These are phyloP conservation scores for Ambrosia artemisiifolia DNA, from an alignment of 129 eudicot genomes.

Conservation along the genomic window DNA sequence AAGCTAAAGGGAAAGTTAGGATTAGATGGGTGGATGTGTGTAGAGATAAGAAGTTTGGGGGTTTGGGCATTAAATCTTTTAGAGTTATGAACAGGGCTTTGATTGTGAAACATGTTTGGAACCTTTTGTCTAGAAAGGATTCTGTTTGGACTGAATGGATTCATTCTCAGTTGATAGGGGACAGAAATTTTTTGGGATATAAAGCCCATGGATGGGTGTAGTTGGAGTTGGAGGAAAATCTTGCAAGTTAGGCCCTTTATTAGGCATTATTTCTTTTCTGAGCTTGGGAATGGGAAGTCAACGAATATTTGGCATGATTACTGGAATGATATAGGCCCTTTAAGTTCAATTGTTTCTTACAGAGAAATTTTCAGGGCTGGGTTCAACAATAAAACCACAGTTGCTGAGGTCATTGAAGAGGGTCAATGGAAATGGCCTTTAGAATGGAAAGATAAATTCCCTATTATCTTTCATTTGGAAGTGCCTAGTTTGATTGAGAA, in stretches of 20 bases:
- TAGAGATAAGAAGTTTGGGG: not conserved
- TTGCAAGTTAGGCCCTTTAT: not conserved
- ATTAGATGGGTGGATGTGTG: too few species aligned
- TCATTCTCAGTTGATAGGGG: not conserved
- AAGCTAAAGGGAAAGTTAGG: not conserved
- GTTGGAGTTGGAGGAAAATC: not conserved
- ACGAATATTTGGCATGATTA: not conserved
- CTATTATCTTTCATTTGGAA: too few species aligned
- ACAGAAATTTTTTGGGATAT: not conserved
- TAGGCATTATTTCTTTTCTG: not conserved
- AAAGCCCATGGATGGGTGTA: not conserved
- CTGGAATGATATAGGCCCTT: not conserved
- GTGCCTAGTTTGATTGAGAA: too few species aligned
- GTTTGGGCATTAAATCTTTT: not conserved
- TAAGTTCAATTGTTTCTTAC: too few species aligned
- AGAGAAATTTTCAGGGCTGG: too few species aligned
- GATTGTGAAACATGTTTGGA: not conserved
- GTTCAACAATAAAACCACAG: not conserved
- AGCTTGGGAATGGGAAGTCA: not conserved
- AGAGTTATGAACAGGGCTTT: not conserved
- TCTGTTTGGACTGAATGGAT: not conserved
- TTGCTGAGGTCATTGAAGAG: not conserved
- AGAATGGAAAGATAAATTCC: not conserved
- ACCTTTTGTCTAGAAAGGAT: not conserved
- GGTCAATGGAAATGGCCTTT: not conserved